These are phyloP conservation scores for Papiliotrema flavescens DNA, from an alignment of 1,284 basidiomycete genomes.

Conservation along the genomic window DNA sequence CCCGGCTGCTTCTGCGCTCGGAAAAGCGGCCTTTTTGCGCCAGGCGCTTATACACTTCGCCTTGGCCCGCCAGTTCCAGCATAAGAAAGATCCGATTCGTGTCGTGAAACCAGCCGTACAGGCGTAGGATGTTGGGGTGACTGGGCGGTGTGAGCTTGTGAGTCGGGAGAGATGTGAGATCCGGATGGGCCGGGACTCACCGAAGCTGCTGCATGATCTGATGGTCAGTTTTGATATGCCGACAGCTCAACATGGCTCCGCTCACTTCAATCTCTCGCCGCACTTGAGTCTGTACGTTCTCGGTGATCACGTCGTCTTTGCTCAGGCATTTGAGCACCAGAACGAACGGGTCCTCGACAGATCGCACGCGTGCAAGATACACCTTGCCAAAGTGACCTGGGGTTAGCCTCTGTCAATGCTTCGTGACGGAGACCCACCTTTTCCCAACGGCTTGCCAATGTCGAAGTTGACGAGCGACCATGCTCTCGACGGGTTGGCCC, in stretches of 20 bases:
- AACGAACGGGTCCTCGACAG: constrained; percentile 65
- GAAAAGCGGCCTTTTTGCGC: constrained; percentile 66
- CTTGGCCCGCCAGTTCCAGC: constrained; percentile 86
- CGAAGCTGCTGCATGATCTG: constrained; percentile 71
- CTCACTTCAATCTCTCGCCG: constrained; percentile 71
- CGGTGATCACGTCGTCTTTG: constrained; percentile 86
- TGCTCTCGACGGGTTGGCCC: constrained; percentile 20
- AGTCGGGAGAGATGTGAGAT: too few relatives aligned
- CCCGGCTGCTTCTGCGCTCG: constrained; percentile 69
- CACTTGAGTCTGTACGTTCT: constrained; percentile 85
- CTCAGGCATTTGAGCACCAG: constrained; percentile 92
- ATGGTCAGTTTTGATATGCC: too few relatives aligned
- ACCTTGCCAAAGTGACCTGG: constrained; percentile 74
- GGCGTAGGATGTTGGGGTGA: constrained; percentile 87
- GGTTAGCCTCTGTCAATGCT: neutral
- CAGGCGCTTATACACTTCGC: constrained; percentile 92
- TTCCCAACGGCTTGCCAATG: constrained; percentile 89
- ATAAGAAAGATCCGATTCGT: constrained; percentile 92
- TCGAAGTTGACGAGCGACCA: constrained; percentile 61
- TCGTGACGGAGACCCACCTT: constrained; percentile 65
- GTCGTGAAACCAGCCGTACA: constrained; percentile 98
- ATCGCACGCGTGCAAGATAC: constrained; percentile 91
- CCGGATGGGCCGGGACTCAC: constrained; percentile 5
- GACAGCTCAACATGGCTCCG: neutral
- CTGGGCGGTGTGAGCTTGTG: constrained; percentile 43